Conservation (phyloP, 2,329 filamentous ascomycete genomes). For the Knoxdaviesia capensis region DNA sequence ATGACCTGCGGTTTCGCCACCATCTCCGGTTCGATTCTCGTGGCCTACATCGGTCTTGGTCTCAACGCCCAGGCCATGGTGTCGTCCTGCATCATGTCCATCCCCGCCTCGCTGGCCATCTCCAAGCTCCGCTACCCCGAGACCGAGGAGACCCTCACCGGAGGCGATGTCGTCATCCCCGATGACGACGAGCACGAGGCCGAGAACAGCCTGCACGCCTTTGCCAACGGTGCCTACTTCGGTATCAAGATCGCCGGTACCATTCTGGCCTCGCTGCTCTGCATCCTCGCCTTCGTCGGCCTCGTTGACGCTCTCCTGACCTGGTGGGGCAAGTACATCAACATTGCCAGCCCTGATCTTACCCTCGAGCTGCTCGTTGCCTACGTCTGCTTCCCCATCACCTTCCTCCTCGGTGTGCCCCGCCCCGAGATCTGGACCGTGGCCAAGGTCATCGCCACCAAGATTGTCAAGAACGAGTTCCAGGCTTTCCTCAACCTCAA, state of each 20-base stretch:
- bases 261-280: slow-evolving; percentile 61
- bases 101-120: slow-evolving; percentile 73
- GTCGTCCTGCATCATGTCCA: slow-evolving; percentile 89
- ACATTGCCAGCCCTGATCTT: slow-evolving; percentile 39
- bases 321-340: slow-evolving; percentile 69
- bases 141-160: slow-evolving; percentile 67
- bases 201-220: slow-evolving; percentile 68
- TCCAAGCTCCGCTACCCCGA: slow-evolving; percentile 84
- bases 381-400: slow-evolving; percentile 58
- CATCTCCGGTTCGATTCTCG: slow-evolving; percentile 71
- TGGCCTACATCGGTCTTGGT: slow-evolving; percentile 69
- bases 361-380: slow-evolving; percentile 58
- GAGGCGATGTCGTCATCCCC: slow-evolving; percentile 61
- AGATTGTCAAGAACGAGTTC: slow-evolving; percentile 76
- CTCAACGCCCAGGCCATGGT: slow-evolving; percentile 71
- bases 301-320: slow-evolving; percentile 58
- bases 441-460: slow-evolving; percentile 60
- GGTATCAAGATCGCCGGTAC: slow-evolving; percentile 75
- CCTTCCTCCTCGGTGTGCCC: slow-evolving; percentile 65
- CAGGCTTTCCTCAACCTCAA: slow-evolving; percentile 50
- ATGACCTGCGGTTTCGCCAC: slow-evolving; percentile 88
- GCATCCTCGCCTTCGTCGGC: slow-evolving; percentile 59
- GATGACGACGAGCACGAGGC: slow-evolving; percentile 58
- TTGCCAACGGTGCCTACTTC: slow-evolving; percentile 68
- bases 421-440: slow-evolving; percentile 48